Base-by-base conservation (phyloP, 345 rosid genomes). In the Chamaenerion angustifolium region DNA sequence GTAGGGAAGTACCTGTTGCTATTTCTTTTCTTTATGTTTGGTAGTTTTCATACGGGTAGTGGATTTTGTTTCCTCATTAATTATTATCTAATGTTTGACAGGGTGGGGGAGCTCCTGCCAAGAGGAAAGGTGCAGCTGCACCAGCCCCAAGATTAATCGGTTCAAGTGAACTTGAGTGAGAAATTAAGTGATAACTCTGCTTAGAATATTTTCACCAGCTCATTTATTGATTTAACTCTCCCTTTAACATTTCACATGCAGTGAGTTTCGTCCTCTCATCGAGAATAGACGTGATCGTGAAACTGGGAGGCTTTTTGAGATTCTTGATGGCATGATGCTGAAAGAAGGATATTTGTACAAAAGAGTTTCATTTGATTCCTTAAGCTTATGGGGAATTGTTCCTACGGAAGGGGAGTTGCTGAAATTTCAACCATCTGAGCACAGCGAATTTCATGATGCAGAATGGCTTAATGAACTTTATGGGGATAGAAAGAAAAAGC, bases 381-480 rank as follows among this genome's bases (percentile, higher is more conserved):
- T 92, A 53, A 75, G 60, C 63, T 81, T 68, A 59, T 65, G 78
- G 75, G 87, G 95, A 54, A 68, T 82, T 49, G 43, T 58, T 51
- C 98, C 98, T 51, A 55, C 78, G 1, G 79, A 87, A 59, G 88
- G 87, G 59, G 95, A 92, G 64, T 62, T 81, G 51, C 65, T 92
- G 69, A 87, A 84, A 72, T 92, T 92, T 62, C 66, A 58, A 55
- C 76, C 80, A 66, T 57, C 86, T 51, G 84, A 76, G 57, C 73
- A 58, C 59, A 68, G 68, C 50, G 85, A 82, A 57, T 68, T 82
- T 52, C 77, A 56, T 63, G 80, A 87, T 60, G 54, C 63, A 45
- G 96, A 82, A 72, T 92, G 98, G 98, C 93, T 92, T 51, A 55
- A 81, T 8, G 82, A 92, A 59, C 79, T 92, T 56, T 92, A 87